phyloP scores from a whole-genome alignment of 208 protist genomes.

The Leishmania martiniquensis region DNA sequence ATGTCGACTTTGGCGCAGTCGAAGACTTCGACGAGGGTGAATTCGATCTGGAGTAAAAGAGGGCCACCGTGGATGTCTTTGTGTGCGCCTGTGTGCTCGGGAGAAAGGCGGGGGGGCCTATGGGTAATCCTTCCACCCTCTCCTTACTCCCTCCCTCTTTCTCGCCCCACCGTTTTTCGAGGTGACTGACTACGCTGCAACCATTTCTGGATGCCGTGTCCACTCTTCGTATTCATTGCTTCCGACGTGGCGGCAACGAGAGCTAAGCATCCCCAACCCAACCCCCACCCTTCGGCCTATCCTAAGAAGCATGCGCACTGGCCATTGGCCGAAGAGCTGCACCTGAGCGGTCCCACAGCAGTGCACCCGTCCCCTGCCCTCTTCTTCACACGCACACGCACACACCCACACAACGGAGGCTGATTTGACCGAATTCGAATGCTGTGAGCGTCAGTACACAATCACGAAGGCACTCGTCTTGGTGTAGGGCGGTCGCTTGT shows the following conservation, averaged over 20 bases:
- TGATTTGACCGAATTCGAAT: too few relatives aligned
- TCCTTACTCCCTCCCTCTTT: neutral
- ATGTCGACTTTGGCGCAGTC: constrained; percentile 68
- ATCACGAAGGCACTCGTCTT: too few relatives aligned
- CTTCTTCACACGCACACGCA: neutral
- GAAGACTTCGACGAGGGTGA: constrained; percentile 55
- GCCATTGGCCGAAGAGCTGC: neutral
- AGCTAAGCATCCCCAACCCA: neutral
- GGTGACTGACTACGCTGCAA: neutral
- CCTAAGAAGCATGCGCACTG: neutral
- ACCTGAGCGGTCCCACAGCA: neutral
- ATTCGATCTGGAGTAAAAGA: constrained; percentile 69
- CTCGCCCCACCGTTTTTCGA: neutral
- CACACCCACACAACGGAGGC: neutral
- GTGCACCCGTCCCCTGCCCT: neutral
- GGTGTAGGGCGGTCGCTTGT: neutral
- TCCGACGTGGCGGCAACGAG: neutral
- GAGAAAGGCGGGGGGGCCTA: too few relatives aligned
- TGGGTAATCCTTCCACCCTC: too few relatives aligned
- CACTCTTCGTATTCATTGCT: neutral
- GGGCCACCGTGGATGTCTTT: too few relatives aligned
- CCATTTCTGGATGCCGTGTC: neutral
- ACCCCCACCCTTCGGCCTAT: too few relatives aligned
- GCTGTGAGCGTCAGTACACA: too few relatives aligned
- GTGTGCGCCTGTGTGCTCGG: too few relatives aligned